Evolutionary conservation across 306 rosid genomes (phyloP), one percentile per base, ranked within the genome.

Genomic region (Quercus berberidifolia): DNA sequence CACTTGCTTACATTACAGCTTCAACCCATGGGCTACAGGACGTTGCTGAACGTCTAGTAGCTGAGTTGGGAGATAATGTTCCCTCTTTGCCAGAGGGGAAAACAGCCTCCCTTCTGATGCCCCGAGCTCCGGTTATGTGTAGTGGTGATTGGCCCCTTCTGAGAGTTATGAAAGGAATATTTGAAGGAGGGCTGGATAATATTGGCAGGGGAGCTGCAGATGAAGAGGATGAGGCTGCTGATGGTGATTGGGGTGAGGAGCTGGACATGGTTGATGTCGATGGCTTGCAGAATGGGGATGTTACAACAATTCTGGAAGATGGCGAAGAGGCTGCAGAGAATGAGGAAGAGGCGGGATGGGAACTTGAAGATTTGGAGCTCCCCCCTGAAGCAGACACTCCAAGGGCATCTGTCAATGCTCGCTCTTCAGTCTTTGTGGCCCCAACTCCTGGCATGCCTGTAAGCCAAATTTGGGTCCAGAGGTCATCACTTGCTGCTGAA

Each of bases 81-180:
- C 97, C 98, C 14, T 77, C 92, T 87, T 80, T 92, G 79, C 96
- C 96, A 0, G 88, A 80, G 81, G 96, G 94, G 43, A 91, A 88
- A 82, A 85, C 80, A 31, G 92, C 97, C 20, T 81, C 93, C 83
- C 96, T 92, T 75, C 55, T 94, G 87, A 85, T 79, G 68, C 96
- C 98, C 5, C 94, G 96, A 28, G 76, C 90, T 23, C 98, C 98
- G 10, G 84, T 91, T 46, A 83, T 88, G 76, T 84, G 91, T 19
- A 88, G 97, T 54, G 88, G 94, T n/a, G 96, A 94, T 87, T 94
- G 98, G 98, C 97, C 98, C 19, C 97, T 92, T 85, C 93, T 94
- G 23, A 92, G 93, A 81, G 97, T 94, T 68, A 85, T 82, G 91
- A 89, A 82, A 65, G 96, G 97, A 70, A 82, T 94, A 59, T 94